phyloP scores from a whole-genome alignment of 192 early-diverging fungal genomes.

The Backusella circina region DNA sequence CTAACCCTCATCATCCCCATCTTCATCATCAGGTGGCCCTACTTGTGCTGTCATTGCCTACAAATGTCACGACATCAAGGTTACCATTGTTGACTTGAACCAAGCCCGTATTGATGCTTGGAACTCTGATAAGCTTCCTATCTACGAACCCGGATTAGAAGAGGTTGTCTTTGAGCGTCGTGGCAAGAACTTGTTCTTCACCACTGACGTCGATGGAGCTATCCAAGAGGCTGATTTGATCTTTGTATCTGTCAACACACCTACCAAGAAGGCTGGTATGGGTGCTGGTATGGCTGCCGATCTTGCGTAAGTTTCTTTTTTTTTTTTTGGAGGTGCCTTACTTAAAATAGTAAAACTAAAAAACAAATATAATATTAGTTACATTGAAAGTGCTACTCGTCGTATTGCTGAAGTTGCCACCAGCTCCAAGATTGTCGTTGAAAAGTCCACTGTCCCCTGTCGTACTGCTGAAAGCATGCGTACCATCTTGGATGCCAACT shows the following conservation, averaged over 20 bases:
- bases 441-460: conserved; percentile 95
- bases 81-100: conserved; percentile 89
- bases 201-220: conserved; percentile 74
- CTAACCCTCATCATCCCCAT: neutral
- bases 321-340: conserved; percentile 13
- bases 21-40: conserved; percentile 65
- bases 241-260: conserved; percentile 93
- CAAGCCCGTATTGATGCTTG: conserved; percentile 78
- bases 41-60: conserved; percentile 90
- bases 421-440: conserved; percentile 86
- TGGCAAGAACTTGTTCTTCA: conserved; percentile 84
- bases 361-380: conserved; percentile 42
- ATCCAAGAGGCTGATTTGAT: conserved; percentile 83
- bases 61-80: conserved; percentile 83
- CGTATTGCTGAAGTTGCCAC: conserved; percentile 79
- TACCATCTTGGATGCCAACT: conserved; percentile 80
- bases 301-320: conserved; percentile 58
- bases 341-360: conserved; percentile 10
- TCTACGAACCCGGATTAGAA: conserved; percentile 91
- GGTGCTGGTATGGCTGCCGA: conserved; percentile 84
- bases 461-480: conserved; percentile 83
- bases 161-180: conserved; percentile 74
- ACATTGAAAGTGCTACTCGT: conserved; percentile 78
- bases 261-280: conserved; percentile 73
- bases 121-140: conserved; percentile 86